phyloP scores from a whole-genome alignment of 768 basidiomycete genomes.

The Cystobasidium tubakii region DNA sequence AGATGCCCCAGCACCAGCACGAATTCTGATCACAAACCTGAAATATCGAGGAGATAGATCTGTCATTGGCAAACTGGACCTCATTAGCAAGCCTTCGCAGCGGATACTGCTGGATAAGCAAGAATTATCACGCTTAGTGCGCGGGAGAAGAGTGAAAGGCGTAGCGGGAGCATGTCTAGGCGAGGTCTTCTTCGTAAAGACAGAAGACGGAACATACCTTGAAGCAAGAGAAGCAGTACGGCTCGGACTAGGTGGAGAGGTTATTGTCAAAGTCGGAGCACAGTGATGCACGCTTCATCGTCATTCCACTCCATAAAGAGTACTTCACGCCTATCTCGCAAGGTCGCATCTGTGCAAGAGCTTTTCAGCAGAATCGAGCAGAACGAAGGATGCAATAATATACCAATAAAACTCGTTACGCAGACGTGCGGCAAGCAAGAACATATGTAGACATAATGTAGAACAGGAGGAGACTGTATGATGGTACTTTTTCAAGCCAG shows the following conservation, averaged over 20 bases:
- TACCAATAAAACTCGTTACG: background rate
- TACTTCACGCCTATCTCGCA: background rate
- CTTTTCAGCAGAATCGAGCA: background rate
- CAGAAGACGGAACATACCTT: slow-evolving; percentile 70
- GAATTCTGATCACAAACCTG: slow-evolving; percentile 84
- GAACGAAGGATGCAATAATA: background rate
- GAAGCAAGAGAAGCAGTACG: slow-evolving; percentile 88
- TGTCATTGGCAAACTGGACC: slow-evolving; percentile 69
- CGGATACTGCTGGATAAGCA: slow-evolving; percentile 66
- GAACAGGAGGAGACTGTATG: background rate
- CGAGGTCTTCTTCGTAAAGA: slow-evolving; percentile 80
- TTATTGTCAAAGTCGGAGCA: slow-evolving; percentile 49
- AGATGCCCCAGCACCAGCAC: slow-evolving; percentile 59
- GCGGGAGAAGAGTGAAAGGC: slow-evolving; percentile 71
- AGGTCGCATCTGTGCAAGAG: background rate
- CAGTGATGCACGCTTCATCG: background rate
- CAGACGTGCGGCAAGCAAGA: background rate
- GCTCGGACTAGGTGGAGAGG: slow-evolving; percentile 72
- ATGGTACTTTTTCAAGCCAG: no score
- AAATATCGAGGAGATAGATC: slow-evolving; percentile 89
- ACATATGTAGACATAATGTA: slow-evolving; percentile 3
- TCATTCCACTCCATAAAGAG: background rate
- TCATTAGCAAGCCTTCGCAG: slow-evolving; percentile 78
- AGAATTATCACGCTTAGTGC: slow-evolving; percentile 72
- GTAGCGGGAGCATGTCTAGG: slow-evolving; percentile 82